A percentile compares a stretch with the other conserved stretches of the same genome.
Conservation (phyloP, 2,329 filamentous ascomycete genomes). For the Monilinia polystroma region DNA sequence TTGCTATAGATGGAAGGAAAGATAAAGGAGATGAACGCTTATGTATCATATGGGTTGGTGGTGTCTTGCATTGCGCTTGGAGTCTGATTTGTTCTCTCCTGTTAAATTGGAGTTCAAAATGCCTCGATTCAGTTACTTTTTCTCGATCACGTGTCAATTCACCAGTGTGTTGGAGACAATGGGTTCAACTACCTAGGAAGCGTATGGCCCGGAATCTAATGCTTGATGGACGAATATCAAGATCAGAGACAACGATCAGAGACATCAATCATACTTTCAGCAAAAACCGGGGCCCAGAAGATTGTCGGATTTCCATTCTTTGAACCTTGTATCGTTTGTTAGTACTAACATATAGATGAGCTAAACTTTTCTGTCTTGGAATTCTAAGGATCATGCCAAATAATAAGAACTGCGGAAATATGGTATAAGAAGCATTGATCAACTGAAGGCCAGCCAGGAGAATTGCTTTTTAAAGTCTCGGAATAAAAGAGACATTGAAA, state of each 20-base stretch:
- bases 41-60: constrained; percentile 35
- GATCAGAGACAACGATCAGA: too few species aligned
- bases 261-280: background rate
- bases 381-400: background rate
- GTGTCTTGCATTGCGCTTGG: constrained; percentile 29
- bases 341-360: background rate
- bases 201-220: background rate
- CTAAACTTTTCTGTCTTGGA: background rate
- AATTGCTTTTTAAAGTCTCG: background rate
- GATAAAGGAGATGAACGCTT: constrained; percentile 21
- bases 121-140: background rate
- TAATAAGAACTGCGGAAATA: constrained; percentile 1
- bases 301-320: background rate
- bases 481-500: background rate
- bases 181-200: too few species aligned
- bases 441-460: background rate
- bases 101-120: constrained; percentile 14
- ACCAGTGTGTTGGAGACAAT: background rate
- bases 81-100: constrained; percentile 26
- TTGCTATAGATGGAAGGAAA: constrained; percentile 9
- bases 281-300: background rate
- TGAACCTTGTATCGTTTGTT: background rate
- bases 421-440: background rate
- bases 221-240: background rate
- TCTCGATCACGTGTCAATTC: constrained; percentile 2